Percentiles rank a stretch among this genome's conserved stretches.
Evolutionary conservation across 2,329 filamentous ascomycete genomes (phyloP).

Genomic region (Sclerotinia subarctica): DNA sequence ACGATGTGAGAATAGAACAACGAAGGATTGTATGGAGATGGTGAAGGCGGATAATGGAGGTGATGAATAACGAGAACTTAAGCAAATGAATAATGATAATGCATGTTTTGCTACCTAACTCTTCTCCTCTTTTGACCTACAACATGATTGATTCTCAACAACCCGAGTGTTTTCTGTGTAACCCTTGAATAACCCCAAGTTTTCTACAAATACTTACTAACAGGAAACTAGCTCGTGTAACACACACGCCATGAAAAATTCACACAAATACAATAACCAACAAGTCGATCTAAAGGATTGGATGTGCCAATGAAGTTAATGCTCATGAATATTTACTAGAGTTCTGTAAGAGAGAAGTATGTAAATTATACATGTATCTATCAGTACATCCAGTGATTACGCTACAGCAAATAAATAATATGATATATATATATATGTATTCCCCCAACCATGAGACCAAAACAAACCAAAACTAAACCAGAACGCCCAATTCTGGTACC

Average conservation of each 20-base stretch:
- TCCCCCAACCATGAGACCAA: not conserved
- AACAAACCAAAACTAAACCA: not conserved
- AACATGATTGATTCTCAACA: no score
- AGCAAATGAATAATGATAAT: conserved; percentile 4
- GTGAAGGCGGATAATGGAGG: not conserved
- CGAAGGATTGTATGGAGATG: not conserved
- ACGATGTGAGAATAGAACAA: not conserved
- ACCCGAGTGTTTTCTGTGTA: no score
- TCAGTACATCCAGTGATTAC: not conserved
- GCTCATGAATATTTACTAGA: no score
- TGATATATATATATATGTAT: not conserved
- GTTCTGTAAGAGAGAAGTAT: not conserved
- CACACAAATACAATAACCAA: no score
- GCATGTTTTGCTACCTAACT: not conserved
- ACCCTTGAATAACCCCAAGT: no score
- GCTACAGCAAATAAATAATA: not conserved
- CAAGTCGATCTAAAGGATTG: no score
- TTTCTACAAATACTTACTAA: no score
- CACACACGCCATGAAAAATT: no score
- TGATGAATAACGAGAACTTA: not conserved
- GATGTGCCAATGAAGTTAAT: not conserved
- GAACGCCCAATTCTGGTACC: not conserved
- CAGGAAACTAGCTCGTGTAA: no score
- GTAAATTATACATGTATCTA: not conserved
- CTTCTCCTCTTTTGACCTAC: not conserved